Conservation (phyloP, 108 stramenopile genomes). For the Craspedostauros australis region DNA sequence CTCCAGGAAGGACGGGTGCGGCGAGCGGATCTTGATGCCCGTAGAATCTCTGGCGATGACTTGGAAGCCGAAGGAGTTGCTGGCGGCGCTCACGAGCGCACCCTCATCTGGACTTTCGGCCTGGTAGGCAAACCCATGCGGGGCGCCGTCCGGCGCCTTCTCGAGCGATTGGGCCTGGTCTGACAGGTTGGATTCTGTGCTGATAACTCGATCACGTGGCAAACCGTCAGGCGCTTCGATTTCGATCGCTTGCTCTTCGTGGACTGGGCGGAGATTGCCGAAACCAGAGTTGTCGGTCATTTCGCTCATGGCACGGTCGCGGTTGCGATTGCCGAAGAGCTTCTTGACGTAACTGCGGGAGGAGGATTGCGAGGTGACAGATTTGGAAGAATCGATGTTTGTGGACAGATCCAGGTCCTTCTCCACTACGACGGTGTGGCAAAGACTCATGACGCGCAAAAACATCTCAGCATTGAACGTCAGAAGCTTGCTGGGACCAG, state of each 20-base stretch:
- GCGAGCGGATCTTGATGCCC: conserved; percentile 53
- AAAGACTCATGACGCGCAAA: conserved; percentile 81
- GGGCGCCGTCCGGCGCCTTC: conserved; percentile 71
- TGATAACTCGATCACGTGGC: conserved; percentile 3
- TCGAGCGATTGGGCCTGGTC: conserved; percentile 2
- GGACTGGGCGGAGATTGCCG: conserved; percentile 1
- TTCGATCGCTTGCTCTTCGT: conserved; percentile 7
- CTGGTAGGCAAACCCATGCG: conserved; percentile 73
- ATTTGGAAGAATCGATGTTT: conserved; percentile 12
- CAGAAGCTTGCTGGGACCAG: conserved; percentile 7
- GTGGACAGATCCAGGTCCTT: conserved; percentile 55
- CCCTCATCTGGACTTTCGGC: conserved; percentile 92
- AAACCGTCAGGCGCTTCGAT: conserved; percentile 8
- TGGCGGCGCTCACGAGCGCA: conserved; percentile 79
- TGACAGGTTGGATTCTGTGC: conserved; percentile 3
- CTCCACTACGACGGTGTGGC: conserved; percentile 91
- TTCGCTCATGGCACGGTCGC: conserved; percentile 8
- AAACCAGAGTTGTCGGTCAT: background rate
- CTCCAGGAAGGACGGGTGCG: conserved; percentile 60
- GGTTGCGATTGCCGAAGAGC: conserved; percentile 5
- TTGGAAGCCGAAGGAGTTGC: conserved; percentile 72
- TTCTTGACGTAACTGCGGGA: conserved; percentile 7
- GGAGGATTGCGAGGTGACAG: background rate
- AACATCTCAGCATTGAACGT: conserved; percentile 90
- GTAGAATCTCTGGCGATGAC: conserved; percentile 67